Conservation (phyloP, 2,329 filamentous ascomycete species). For the Talaromyces sp. region DNA sequence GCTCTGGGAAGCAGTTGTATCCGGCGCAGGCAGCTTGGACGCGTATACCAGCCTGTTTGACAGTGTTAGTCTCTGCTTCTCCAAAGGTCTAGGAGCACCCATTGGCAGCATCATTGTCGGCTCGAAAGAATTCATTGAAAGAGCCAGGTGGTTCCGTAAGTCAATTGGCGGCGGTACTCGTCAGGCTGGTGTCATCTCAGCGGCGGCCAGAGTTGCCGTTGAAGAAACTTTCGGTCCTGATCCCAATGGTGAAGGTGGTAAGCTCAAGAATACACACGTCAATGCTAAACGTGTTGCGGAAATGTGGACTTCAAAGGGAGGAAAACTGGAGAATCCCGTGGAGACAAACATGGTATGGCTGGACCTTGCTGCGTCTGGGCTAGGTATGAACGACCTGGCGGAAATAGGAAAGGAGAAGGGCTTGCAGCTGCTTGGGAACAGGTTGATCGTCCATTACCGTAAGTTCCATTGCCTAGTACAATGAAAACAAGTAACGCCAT, state of each 20-base stretch:
- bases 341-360: conserved; percentile 95
- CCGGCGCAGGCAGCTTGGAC: conserved; percentile 64
- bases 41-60: conserved; percentile 71
- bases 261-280: conserved; percentile 60
- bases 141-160: conserved; percentile 75
- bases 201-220: conserved; percentile 72
- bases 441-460: conserved; percentile 69
- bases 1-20: conserved; percentile 76
- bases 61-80: conserved; percentile 74
- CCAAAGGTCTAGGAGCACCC: conserved; percentile 78
- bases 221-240: conserved; percentile 72
- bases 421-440: conserved; percentile 55
- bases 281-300: conserved; percentile 62
- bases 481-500: background rate
- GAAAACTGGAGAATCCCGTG: conserved; percentile 65
- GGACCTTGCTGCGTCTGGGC: conserved; percentile 63
- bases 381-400: conserved; percentile 55
- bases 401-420: conserved; percentile 58
- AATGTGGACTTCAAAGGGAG: conserved; percentile 69
- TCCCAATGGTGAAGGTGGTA: conserved; percentile 59
- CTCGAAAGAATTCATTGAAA: conserved; percentile 58
- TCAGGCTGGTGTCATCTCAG: conserved; percentile 73
- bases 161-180: conserved; percentile 75
- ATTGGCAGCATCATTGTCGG: conserved; percentile 74
- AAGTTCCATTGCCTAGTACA: conserved; percentile 25